These are phyloP conservation scores for Colletotrichum siamense DNA, from an alignment of 2,329 filamentous ascomycete genomes.

Conservation along the genomic window DNA sequence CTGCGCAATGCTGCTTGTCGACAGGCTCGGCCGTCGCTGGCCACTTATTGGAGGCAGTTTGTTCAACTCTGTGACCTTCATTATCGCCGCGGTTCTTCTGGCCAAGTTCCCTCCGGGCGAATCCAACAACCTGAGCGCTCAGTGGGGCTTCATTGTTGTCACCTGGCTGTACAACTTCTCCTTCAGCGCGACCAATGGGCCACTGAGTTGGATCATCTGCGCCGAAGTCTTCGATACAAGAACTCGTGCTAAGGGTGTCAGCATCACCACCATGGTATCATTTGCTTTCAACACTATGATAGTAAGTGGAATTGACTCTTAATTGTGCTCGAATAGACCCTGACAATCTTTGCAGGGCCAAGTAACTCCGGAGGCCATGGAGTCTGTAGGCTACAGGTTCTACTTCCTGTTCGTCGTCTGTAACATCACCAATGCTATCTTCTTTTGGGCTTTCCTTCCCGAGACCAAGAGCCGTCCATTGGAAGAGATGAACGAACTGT, in stretches of 20 bases:
- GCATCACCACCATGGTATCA: conserved; percentile 73
- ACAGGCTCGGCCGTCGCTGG: conserved; percentile 73
- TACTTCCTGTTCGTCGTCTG: conserved; percentile 45
- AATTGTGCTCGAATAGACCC: conserved; percentile 43
- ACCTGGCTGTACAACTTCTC: conserved; percentile 85
- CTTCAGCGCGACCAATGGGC: conserved; percentile 71
- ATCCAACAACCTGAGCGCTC: conserved; percentile 34
- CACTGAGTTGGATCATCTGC: conserved; percentile 64
- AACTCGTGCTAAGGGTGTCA: conserved; percentile 76
- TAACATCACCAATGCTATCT: conserved; percentile 56
- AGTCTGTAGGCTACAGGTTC: not conserved
- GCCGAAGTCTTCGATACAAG: conserved; percentile 81
- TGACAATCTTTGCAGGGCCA: not conserved
- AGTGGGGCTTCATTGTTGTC: conserved; percentile 73
- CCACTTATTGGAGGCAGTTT: conserved; percentile 75
- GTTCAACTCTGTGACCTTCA: conserved; percentile 73
- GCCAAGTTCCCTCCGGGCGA: conserved; percentile 63
- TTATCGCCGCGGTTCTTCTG: conserved; percentile 64
- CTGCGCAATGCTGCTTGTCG: conserved; percentile 71
- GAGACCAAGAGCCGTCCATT: conserved; percentile 69
- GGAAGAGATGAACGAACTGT: conserved; percentile 72
- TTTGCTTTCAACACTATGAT: conserved; percentile 83
- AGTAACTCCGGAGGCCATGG: not conserved
- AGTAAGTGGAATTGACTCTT: conserved; percentile 53
- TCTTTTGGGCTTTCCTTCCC: conserved; percentile 69